Evolutionary conservation across 164 flowering plant genomes (phyloP).

Genomic region (Umbilicus rupestris): DNA sequence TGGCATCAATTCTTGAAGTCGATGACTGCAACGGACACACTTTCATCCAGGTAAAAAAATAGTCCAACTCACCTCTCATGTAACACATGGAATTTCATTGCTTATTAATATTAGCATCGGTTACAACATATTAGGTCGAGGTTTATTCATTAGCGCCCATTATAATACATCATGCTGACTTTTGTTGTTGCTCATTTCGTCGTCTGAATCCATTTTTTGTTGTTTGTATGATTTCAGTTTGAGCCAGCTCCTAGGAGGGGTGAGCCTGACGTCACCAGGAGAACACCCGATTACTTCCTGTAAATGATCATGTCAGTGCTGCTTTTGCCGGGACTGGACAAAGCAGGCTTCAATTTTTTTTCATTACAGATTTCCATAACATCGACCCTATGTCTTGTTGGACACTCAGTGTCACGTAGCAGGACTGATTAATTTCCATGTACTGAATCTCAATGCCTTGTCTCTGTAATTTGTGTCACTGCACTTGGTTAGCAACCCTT

Average conservation of each 20-base stretch:
- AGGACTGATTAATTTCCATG: not conserved
- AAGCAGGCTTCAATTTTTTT: not conserved
- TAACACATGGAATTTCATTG: not conserved
- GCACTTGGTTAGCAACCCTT: not conserved
- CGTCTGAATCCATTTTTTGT: constrained; percentile 2
- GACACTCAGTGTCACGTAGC: not conserved
- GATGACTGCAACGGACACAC: constrained; percentile 94
- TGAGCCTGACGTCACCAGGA: constrained; percentile 95
- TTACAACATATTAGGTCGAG: too few species aligned
- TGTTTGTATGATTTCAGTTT: constrained; percentile 44
- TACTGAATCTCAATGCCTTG: not conserved
- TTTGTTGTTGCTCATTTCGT: constrained; percentile 6
- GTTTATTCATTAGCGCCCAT: not conserved
- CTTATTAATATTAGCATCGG: not conserved
- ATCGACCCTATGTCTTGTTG: not conserved
- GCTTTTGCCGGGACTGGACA: not conserved
- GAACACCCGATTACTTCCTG: constrained; percentile 95
- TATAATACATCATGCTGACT: not conserved
- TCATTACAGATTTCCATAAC: not conserved
- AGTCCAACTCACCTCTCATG: not conserved
- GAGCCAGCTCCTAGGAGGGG: constrained; percentile 99
- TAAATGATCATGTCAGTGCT: constrained; percentile 13
- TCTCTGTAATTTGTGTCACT: not conserved
- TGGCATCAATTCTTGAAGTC: constrained; percentile 96
- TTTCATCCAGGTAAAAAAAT: constrained; percentile 72